These are phyloP conservation scores for Tephrocybe sp. DNA, from an alignment of 768 basidiomycete species.

Conservation along the genomic window DNA sequence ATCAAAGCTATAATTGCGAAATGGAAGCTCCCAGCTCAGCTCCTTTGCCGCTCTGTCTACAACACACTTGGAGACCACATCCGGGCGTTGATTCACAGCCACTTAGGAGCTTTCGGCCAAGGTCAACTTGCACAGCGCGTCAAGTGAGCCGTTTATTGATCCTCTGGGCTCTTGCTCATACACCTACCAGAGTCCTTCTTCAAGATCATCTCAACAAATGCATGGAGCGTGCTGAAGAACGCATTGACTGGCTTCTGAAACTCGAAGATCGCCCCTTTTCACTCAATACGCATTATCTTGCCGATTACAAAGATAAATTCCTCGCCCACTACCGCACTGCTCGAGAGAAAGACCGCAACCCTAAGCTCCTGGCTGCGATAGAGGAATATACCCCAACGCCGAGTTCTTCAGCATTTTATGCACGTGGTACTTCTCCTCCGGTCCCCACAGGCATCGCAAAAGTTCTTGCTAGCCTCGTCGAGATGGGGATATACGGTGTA, in stretches of 20 bases:
- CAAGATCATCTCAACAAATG: conserved; percentile 50
- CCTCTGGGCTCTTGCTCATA: neutral
- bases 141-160: conserved; percentile 25
- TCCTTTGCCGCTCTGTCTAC: conserved; percentile 43
- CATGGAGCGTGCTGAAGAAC: conserved; percentile 35
- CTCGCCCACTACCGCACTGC: conserved; percentile 46
- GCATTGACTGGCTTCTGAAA: conserved; percentile 44
- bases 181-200: conserved; percentile 42
- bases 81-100: conserved; percentile 38
- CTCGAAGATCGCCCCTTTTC: conserved; percentile 48
- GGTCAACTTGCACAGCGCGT: conserved; percentile 53
- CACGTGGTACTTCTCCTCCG: neutral
- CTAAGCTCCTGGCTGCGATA: conserved; percentile 26
- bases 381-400: conserved; percentile 14
- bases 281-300: conserved; percentile 47
- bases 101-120: conserved; percentile 55
- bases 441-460: conserved; percentile 29
- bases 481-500: conserved; percentile 38
- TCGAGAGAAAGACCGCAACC: conserved; percentile 31
- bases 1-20: conserved; percentile 43
- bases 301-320: conserved; percentile 48
- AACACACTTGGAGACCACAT: conserved; percentile 38
- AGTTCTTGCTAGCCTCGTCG: conserved; percentile 33
- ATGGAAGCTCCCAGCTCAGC: conserved; percentile 50
- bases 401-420: neutral